Evolutionary conservation across 345 rosid genomes (phyloP), one percentile per base, ranked within the genome.

Genomic region (Citrus reticulata): DNA sequence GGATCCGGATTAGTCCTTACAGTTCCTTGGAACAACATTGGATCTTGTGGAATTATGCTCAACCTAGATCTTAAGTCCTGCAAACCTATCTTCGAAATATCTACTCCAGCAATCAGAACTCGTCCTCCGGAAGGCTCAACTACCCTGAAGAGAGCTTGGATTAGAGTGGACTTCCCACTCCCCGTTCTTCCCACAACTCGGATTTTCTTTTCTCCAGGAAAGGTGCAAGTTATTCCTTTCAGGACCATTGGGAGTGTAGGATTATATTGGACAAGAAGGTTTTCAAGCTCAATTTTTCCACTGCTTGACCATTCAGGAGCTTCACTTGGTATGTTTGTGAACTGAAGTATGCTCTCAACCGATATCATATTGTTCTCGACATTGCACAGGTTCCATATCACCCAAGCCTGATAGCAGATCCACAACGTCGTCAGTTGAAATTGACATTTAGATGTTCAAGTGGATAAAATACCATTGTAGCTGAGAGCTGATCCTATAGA

Each of bases 131-230:
- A 90, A n/a, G 92, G 91, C 85, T 95, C 95, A 46, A 95, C 92
- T 22, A 88, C 87, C 80, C 98, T 82, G 86, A 92, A 95, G 20
- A 95, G 89, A 25, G 98, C 93, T 78, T 93, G 97, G 77, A 95
- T 89, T 54, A 95, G 81, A 67, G 97, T 92, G 68, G 98, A 95
- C 81, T 93, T 95, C 68, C 98, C 99, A 11, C 98, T 95, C 20
- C 98, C 98, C 0, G 97, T 93, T 78, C 99, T 89, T n/a, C 98
- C 99, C 37, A 92, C 98, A 19, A 95, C 89, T 78, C 96, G 96
- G 6, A 95, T 88, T 74, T 91, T 95, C 86, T 84, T 87, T 42
- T 79, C 90, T 74, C 94, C 91, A 0, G 91, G 97, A 76, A 90
- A 89, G 25, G 85, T 85, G 85, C 93, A 90, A 39, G 86, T 88